Percentiles rank a stretch among this genome's conserved stretches.
These are phyloP conservation scores for Cephalotrichum gorgonifer DNA, from an alignment of 2,329 filamentous ascomycete species.

Conservation along the genomic window DNA sequence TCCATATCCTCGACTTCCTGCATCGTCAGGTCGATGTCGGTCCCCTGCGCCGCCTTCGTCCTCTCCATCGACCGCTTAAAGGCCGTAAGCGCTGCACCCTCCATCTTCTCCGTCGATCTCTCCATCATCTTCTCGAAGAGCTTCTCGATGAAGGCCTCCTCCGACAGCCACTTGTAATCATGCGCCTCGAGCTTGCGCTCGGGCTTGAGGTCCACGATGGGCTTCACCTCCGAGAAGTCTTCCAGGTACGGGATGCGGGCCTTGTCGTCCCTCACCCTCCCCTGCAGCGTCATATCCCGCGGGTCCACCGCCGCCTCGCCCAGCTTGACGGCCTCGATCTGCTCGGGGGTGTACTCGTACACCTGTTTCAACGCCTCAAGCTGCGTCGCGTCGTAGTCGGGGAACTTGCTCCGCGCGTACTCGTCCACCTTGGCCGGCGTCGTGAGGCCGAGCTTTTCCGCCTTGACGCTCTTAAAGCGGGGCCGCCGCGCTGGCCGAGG, in stretches of 20 bases:
- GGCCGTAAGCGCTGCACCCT: constrained; percentile 28
- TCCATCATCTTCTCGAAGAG: constrained; percentile 24
- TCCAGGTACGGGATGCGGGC: constrained; percentile 70
- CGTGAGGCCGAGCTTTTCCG: constrained; percentile 39
- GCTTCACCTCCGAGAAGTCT: constrained; percentile 68
- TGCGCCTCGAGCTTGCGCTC: constrained; percentile 36
- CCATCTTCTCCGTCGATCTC: constrained; percentile 42
- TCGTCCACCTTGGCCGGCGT: constrained; percentile 30
- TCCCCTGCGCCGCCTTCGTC: constrained; percentile 29
- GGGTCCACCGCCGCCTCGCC: constrained; percentile 69
- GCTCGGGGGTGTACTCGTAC: constrained; percentile 75
- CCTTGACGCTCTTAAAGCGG: constrained; percentile 42
- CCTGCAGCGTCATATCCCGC: constrained; percentile 65
- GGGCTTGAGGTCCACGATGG: constrained; percentile 63
- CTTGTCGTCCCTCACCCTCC: constrained; percentile 59
- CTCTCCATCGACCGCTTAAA: constrained; percentile 29
- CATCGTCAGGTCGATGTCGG: constrained; percentile 37
- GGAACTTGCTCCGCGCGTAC: constrained; percentile 38
- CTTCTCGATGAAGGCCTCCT: constrained; percentile 41
- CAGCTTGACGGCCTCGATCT: constrained; percentile 71
- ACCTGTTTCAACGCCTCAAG: constrained; percentile 48
- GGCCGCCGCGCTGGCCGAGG: constrained; percentile 34
- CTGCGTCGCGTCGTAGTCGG: constrained; percentile 58
- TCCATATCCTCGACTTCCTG: constrained; percentile 24
- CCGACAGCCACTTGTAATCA: constrained; percentile 46